Evolutionary conservation across 768 basidiomycete species (phyloP).

Genomic region (Lactifluus hygrophoroides): DNA sequence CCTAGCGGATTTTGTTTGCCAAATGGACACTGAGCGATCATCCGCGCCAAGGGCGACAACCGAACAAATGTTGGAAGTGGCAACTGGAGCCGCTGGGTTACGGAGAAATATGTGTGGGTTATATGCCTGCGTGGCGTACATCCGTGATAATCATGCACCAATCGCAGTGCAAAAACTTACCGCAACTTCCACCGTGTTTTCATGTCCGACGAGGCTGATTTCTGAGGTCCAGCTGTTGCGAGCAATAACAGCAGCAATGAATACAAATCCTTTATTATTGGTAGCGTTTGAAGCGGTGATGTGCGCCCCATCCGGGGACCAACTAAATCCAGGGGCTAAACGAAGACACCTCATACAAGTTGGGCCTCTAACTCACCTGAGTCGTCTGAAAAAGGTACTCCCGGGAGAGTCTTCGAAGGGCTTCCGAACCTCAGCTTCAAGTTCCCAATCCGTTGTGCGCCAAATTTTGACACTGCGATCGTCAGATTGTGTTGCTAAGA

Average conservation of each 20-base stretch:
- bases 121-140: slow-evolving; percentile 52
- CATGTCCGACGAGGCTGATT: slow-evolving; percentile 92
- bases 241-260: slow-evolving; percentile 93
- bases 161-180: slow-evolving; percentile 37
- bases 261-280: slow-evolving; percentile 92
- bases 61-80: slow-evolving; percentile 79
- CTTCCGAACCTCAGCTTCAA: slow-evolving; percentile 78
- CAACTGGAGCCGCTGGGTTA: slow-evolving; percentile 54
- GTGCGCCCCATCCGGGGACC: slow-evolving; percentile 99
- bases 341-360: background rate
- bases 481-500: slow-evolving; percentile 95
- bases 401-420: slow-evolving; percentile 93
- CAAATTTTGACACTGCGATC: slow-evolving; percentile 96
- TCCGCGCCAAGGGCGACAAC: slow-evolving; percentile 92
- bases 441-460: slow-evolving; percentile 86
- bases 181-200: slow-evolving; percentile 93
- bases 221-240: slow-evolving; percentile 85
- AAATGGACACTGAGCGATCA: slow-evolving; percentile 88
- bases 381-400: slow-evolving; percentile 86
- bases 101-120: slow-evolving; percentile 93
- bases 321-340: slow-evolving; percentile 39
- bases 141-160: background rate
- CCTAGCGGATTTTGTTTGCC: slow-evolving; percentile 88
- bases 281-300: slow-evolving; percentile 97
- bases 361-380: slow-evolving; percentile 48